Base-by-base conservation (phyloP, 768 basidiomycete species). In the Lactarius psammicola region DNA sequence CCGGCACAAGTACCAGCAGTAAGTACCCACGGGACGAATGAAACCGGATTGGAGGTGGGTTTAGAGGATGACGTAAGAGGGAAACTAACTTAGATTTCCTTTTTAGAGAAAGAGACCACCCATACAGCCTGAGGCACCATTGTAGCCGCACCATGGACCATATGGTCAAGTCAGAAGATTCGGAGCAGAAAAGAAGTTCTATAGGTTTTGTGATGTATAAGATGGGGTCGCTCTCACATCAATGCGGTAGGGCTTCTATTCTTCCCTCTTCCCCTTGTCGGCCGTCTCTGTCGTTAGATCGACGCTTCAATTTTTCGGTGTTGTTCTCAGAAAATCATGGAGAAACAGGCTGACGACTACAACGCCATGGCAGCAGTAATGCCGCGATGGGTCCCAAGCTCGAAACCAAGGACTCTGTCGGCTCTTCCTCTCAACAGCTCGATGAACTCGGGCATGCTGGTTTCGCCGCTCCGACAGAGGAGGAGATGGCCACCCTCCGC, bases 401-500 rank as follows among this genome's bases (percentile, higher is more conserved):
- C 6, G 59, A 68, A 33, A 56, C 53, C 31, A 30, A 49, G 5
- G 30, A 4, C 20, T 64, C 60, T 9, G 13, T 40, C 64, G 46
- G 36, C 18, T 51, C 60, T 8, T n/a, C 44, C 20, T 18, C 49
- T 11, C n/a, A 44, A 36, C 38, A 56, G 15, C 49, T 15, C 18
- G 42, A 63, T 59, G 33, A 59, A 10, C 57, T 61, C 60, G 15
- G 36, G 20, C 42, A 40, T n/a, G n/a, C n/a, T n/a, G n/a, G n/a
- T n/a, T n/a, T n/a, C n/a, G n/a, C n/a, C n/a, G n/a, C n/a, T n/a
- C 72, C 72, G 15, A 73, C 70, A 9, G 66, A 68, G n/a, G 71
- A 73, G 56, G 72, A 73, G 63, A 55, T 68, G 44, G 58, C 59
- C 31, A 67, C 63, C 18, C 69, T 73, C 26, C 66, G 72, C 8